Conservation (phyloP, 2,329 filamentous ascomycete genomes). For the Magnaporthiopsis poae region DNA sequence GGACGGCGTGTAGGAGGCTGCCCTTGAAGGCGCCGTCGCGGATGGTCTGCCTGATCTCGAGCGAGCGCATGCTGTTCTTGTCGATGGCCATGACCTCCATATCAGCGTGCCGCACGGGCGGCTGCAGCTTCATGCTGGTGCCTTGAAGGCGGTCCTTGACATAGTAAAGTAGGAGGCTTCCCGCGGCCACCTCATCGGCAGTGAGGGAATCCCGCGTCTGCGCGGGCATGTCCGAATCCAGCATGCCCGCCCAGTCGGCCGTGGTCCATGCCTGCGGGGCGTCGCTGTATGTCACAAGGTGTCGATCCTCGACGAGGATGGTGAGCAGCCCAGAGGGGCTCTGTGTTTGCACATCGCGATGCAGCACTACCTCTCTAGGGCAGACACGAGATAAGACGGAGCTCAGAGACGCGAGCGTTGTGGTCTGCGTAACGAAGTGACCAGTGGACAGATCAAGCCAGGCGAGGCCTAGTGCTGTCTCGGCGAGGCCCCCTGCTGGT, state of each 20-base stretch:
- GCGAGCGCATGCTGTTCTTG: conserved; percentile 75
- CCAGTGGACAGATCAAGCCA: conserved; percentile 95
- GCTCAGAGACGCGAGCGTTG: conserved; percentile 60
- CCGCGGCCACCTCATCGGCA: conserved; percentile 61
- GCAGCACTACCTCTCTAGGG: conserved; percentile 75
- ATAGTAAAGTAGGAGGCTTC: conserved; percentile 74
- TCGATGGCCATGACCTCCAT: conserved; percentile 82
- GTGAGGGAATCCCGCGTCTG: conserved; percentile 50
- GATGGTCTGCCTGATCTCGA: conserved; percentile 82
- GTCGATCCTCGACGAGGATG: conserved; percentile 63
- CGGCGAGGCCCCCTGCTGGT: conserved; percentile 11
- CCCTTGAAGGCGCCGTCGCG: conserved; percentile 70
- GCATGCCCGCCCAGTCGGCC: conserved; percentile 61
- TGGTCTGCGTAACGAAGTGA: conserved; percentile 77
- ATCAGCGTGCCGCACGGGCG: conserved; percentile 63
- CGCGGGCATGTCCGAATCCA: conserved; percentile 60
- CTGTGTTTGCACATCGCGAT: conserved; percentile 43
- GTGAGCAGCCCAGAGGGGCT: conserved; percentile 44
- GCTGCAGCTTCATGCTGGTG: conserved; percentile 69
- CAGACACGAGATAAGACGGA: conserved; percentile 74
- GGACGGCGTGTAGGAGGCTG: conserved; percentile 80
- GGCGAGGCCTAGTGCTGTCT: conserved; percentile 57
- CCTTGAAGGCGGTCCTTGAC: conserved; percentile 70
- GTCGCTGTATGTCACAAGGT: conserved; percentile 57
- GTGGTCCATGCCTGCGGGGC: conserved; percentile 24